Evolutionary conservation across 2,329 filamentous ascomycete species (phyloP), one percentile per base, ranked within the genome.

Genomic region (Didymella segeticola): DNA sequence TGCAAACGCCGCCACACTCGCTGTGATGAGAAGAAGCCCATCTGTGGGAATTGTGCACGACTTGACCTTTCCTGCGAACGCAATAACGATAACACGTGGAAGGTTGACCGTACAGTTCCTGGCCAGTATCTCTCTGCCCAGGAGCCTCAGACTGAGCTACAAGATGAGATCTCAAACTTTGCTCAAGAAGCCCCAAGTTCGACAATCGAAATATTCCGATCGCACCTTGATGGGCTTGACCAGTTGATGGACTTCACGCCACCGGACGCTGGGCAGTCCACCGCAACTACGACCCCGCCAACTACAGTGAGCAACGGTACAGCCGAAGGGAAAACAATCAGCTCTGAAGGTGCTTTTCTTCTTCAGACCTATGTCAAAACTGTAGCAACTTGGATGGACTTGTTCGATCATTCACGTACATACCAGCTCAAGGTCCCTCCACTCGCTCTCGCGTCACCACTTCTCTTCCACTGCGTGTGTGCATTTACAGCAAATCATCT

Each of bases 401-500:
- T 73, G 2, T 70, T 74, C 49, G 70, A 73, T 30, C 65, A 68
- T 33, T 47, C 31, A 5, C 60, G 39, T 29, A 71, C 69, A 4
- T 74, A 73, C 39, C 69, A 74, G 43, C 59, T 70, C 15, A 58
- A 46, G 14, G 57, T 74, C 5, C 65, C 67, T 3, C 67, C 63
- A 14, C 58, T 70, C 4, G 66, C 61, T 5, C 63, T 72, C 2
- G 56, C 47, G 10, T 73, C 69, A 12, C 64, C 68, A 10, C 62
- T 75, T 4, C 52, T 75, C 1, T 70, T 73, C 45, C 70, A 71
- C 31, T 64, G 65, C 37, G 62, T 73, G 12, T 73, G 69, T 45
- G 71, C 71, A 4, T 71, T 73, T 43, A 67, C 71, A 4, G 71
- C 72, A 6, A 73, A 71, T 29, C 62, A 74, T 38, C 62, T 75